phyloP scores from a whole-genome alignment of 2,329 filamentous ascomycete genomes.

The Talaromyces marneffei region DNA sequence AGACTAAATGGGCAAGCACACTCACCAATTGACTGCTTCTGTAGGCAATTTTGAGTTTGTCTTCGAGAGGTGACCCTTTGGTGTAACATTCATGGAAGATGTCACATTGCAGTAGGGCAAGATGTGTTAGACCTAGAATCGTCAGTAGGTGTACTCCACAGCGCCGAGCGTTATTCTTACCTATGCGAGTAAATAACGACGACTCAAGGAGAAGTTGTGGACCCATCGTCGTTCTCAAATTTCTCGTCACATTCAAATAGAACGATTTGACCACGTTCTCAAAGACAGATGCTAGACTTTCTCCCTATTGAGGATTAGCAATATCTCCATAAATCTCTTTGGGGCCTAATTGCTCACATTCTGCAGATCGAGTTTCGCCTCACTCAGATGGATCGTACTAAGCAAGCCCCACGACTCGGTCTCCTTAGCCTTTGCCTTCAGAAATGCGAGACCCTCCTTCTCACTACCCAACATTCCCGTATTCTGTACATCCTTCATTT shows the following conservation, averaged over 20 bases:
- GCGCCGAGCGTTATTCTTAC: constrained; percentile 29
- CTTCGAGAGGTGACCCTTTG: constrained; percentile 62
- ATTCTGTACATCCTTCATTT: constrained; percentile 65
- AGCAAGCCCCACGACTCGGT: constrained; percentile 78
- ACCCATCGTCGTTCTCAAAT: constrained; percentile 66
- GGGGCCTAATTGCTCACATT: constrained; percentile 59
- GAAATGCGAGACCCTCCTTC: constrained; percentile 73
- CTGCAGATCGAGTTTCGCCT: constrained; percentile 72
- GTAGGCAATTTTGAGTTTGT: constrained; percentile 68
- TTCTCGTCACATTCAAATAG: constrained; percentile 71
- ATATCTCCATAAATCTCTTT: constrained; percentile 26
- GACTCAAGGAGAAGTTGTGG: constrained; percentile 67
- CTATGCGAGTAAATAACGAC: constrained; percentile 70
- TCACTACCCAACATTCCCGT: constrained; percentile 70
- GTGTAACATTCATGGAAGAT: constrained; percentile 70
- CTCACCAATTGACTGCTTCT: constrained; percentile 59
- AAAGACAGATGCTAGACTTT: constrained; percentile 56
- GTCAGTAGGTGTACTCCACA: constrained; percentile 19
- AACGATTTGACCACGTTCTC: constrained; percentile 78
- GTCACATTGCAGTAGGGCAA: constrained; percentile 57
- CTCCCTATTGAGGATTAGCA: constrained; percentile 40
- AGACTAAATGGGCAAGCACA: background rate
- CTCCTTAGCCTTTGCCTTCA: constrained; percentile 81
- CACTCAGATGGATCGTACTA: constrained; percentile 75
- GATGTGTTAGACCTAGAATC: constrained; percentile 46